These are phyloP conservation scores for Cyberlindnera nakhonratchasimensis DNA, from an alignment of 805 yeast species.

Conservation along the genomic window DNA sequence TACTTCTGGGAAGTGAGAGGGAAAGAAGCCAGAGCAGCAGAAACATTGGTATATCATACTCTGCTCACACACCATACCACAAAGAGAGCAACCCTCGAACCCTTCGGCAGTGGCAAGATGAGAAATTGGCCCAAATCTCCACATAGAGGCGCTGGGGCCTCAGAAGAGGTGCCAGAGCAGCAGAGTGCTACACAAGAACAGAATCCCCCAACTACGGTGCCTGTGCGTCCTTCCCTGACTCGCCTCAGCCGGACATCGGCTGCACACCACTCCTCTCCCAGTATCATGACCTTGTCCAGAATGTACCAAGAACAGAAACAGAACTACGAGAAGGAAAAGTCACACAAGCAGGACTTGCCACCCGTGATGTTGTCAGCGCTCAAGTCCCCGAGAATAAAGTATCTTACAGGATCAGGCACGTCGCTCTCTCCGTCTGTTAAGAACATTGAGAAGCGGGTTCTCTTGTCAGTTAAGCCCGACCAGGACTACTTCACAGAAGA, in stretches of 20 bases:
- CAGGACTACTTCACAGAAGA: neutral
- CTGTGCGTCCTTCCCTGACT: neutral
- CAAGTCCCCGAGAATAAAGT: neutral
- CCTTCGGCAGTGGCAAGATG: too few species aligned
- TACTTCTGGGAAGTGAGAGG: too few species aligned
- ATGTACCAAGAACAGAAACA: conserved; percentile 22
- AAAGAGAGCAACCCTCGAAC: too few species aligned
- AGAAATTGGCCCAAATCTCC: too few species aligned
- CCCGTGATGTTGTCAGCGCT: neutral
- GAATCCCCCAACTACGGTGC: neutral
- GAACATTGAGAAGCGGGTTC: conserved; percentile 20
- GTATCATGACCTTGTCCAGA: conserved; percentile 27
- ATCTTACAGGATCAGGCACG: too few species aligned
- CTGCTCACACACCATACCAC: too few species aligned
- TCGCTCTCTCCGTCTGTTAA: conserved; percentile 15
- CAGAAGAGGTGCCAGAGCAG: neutral
- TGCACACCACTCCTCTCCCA: conserved; percentile 21
- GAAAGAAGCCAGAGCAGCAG: too few species aligned
- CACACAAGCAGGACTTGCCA: neutral
- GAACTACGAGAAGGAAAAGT: neutral
- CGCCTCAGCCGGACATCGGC: conserved; percentile 8
- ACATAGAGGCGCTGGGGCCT: too few species aligned
- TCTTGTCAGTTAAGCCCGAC: neutral
- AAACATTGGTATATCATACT: too few species aligned
- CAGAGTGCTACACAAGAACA: neutral